Evolutionary conservation across 306 rosid genomes (phyloP).

Genomic region (Ormosia emarginata): DNA sequence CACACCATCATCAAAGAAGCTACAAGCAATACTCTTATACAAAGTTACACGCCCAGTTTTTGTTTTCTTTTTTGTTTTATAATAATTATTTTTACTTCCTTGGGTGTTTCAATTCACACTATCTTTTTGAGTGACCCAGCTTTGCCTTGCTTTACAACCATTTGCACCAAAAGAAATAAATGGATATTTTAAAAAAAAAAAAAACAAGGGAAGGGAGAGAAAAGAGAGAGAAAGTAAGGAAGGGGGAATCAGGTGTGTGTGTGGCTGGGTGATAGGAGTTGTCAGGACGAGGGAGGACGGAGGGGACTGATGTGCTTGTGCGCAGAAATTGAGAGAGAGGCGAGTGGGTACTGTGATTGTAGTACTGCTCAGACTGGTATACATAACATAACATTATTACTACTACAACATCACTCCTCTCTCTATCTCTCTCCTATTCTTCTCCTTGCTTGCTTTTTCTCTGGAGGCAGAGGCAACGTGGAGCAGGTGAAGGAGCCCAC

Average conservation of each 20-base stretch:
- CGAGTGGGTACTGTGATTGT: background rate
- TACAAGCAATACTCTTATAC: background rate
- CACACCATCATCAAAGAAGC: background rate
- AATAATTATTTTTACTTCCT: background rate
- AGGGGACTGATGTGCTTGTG: background rate
- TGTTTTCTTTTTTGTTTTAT: background rate
- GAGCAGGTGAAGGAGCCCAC: constrained; percentile 20
- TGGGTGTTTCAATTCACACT: background rate
- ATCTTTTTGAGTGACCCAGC: constrained; percentile 18
- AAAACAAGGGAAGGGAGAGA: background rate
- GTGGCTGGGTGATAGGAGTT: constrained; percentile 21
- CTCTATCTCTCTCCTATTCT: background rate
- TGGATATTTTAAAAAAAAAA: background rate
- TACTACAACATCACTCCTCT: background rate
- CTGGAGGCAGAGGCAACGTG: background rate
- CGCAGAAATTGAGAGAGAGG: constrained; percentile 32
- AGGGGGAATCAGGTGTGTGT: constrained; percentile 5
- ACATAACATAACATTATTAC: background rate
- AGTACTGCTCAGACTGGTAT: background rate
- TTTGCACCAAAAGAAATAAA: background rate
- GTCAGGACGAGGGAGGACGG: constrained; percentile 21
- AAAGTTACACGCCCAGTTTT: background rate
- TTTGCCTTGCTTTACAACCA: constrained; percentile 4
- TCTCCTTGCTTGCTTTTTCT: background rate
- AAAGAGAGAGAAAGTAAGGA: background rate